Conservation (phyloP, 495 filamentous ascomycete species). For the Cenococcum geophilum region DNA sequence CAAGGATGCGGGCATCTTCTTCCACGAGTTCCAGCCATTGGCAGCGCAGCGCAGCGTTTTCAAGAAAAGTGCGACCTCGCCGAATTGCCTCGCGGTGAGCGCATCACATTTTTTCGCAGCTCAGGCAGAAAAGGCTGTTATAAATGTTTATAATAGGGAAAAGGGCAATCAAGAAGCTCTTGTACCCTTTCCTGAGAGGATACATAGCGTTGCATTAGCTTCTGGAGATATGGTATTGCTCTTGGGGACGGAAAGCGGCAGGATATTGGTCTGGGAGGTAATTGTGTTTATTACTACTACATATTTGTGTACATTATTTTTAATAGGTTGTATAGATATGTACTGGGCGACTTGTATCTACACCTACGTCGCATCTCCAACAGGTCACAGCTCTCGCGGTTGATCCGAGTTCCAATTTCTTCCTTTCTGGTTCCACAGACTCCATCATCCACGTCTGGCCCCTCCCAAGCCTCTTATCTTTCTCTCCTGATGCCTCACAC, state of each 20-base stretch:
- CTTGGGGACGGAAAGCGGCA: constrained; percentile 79
- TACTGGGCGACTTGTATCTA: constrained; percentile 80
- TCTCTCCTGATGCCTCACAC: constrained; percentile 42
- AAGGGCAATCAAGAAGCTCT: constrained; percentile 80
- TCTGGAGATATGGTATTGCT: constrained; percentile 58
- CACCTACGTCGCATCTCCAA: constrained; percentile 83
- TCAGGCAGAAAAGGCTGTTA: constrained; percentile 80
- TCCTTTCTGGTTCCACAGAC: constrained; percentile 83
- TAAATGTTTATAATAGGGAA: constrained; percentile 82
- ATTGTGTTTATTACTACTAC: constrained; percentile 24
- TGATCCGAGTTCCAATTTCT: constrained; percentile 64
- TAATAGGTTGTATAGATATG: constrained; percentile 51
- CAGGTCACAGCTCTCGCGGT: constrained; percentile 69
- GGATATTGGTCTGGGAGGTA: constrained; percentile 91
- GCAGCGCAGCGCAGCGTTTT: constrained; percentile 65
- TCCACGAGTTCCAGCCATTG: constrained; percentile 73
- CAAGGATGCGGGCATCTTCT: constrained; percentile 76
- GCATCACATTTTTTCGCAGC: constrained; percentile 83
- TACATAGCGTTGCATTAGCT: constrained; percentile 63
- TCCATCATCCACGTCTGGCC: constrained; percentile 90
- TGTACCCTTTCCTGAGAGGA: constrained; percentile 78
- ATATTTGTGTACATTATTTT: background rate
- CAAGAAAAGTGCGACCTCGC: constrained; percentile 83
- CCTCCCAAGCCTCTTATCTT: constrained; percentile 63
- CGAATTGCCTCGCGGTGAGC: constrained; percentile 74